Evolutionary conservation across 2,329 filamentous ascomycete species (phyloP), one percentile per base, ranked within the genome.

Genomic region (Periconia macrospinosa): DNA sequence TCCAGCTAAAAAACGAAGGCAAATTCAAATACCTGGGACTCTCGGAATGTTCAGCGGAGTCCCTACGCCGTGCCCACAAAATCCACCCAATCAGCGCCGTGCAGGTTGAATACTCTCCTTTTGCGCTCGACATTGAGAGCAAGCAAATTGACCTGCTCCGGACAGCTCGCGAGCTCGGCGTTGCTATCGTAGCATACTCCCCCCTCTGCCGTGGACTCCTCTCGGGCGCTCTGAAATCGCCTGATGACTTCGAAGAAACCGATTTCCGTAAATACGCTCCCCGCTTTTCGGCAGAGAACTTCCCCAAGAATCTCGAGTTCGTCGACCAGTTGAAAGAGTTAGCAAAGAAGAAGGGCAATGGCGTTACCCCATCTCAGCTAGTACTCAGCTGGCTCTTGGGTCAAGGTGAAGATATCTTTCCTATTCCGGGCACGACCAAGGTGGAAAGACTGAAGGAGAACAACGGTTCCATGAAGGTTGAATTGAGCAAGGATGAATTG

Each of bases 311-410:
- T 45, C 23, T 73, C 11, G 63, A 61, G 53, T 58, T 76, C 2
- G 72, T 74, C 2, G 63, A 71, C 17, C 45, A 61, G 19, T 60
- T 76, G 18, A 56, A 49, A 0, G 57, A 57, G 15, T 45, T 76
- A 7, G 74, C 73, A 9, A 61, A 67, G 50, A 59, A 68, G 56
- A 87, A 88, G 70, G 78, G 75, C 3, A 37, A 37, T 37, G 78
- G 76, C 44, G 86, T 35, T 13, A 43, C 85, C 0, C 60, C 83
- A 0, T 78, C 78, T 0, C 87, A 90, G 65, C 65, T 90, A 45
- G 81, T 82, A 0, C 54, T 76, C n/a, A 71, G 72, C 7, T 76
- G 74, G 72, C 45, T 75, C 41, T 23, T 75, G 54, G 63, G 63
- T 7, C 73, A 77, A 50, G 74, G 79, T 73, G 79, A 82, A 6